These are phyloP conservation scores for Metschnikowia santaceciliae DNA, from an alignment of 805 yeast species.

Conservation along the genomic window DNA sequence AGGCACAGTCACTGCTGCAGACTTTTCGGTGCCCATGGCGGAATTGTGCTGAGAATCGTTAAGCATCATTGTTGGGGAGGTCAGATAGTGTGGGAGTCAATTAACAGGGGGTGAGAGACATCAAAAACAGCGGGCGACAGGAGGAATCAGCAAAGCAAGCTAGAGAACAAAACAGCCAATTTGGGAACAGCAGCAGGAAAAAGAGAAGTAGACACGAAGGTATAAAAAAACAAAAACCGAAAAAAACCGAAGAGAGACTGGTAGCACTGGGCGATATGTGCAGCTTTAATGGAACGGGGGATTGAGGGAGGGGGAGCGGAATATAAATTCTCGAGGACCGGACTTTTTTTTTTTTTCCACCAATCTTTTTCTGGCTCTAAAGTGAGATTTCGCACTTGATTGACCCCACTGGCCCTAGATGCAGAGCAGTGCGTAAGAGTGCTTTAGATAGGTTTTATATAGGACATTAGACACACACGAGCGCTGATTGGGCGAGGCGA, in stretches of 20 bases:
- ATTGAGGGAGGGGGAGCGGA: constrained; percentile 2
- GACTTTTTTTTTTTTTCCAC: not conserved
- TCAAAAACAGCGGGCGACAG: not conserved
- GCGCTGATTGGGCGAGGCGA: constrained; percentile 1
- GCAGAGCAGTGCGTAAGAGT: constrained; percentile 3
- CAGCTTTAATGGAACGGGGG: not conserved
- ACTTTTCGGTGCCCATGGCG: constrained; percentile 1
- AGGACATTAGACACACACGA: not conserved
- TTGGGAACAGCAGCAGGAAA: not conserved
- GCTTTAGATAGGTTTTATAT: constrained; percentile 2
- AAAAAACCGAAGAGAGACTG: not conserved
- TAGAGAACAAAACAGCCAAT: not conserved
- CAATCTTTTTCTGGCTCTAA: constrained; percentile 3
- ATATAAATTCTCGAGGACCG: constrained; percentile 4
- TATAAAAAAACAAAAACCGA: not conserved
- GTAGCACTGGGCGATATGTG: not conserved
- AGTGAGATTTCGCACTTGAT: constrained; percentile 5
- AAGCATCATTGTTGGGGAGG: not conserved
- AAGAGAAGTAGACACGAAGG: not conserved
- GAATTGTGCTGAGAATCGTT: constrained; percentile 1
- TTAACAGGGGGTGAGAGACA: not conserved
- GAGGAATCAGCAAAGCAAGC: not conserved
- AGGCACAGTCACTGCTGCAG: constrained; percentile 1
- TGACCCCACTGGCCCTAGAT: constrained; percentile 2
- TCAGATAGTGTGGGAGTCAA: not conserved